A percentile compares a stretch with the other conserved stretches of the same genome.
phyloP scores from a whole-genome alignment of 176 grass and related monocot genomes.

The Hordeum marinum region DNA sequence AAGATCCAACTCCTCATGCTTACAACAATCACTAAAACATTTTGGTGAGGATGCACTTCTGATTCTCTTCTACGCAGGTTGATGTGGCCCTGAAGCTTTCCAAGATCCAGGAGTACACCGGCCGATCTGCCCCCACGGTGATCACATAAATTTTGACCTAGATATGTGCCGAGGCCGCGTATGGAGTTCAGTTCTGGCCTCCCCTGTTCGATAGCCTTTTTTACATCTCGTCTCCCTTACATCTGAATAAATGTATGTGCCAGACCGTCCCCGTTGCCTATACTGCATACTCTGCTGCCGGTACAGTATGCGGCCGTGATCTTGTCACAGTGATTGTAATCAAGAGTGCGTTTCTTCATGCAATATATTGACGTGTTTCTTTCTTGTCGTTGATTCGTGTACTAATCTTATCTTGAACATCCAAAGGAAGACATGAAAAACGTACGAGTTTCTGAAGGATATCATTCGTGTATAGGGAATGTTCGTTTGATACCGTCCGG shows the following conservation, averaged over 20 bases:
- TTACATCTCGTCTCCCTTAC: not conserved
- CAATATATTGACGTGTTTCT: slow-evolving; percentile 15
- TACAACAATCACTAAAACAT: not conserved
- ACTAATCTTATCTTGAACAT: not conserved
- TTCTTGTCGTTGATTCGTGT: not conserved
- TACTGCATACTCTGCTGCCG: slow-evolving; percentile 4
- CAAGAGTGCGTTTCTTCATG: not conserved
- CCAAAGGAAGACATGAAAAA: not conserved
- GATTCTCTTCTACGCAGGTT: slow-evolving; percentile 33
- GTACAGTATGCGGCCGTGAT: slow-evolving; percentile 26
- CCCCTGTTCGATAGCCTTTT: slow-evolving; percentile 24
- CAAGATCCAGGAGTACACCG: slow-evolving; percentile 80
- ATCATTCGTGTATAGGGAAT: not conserved
- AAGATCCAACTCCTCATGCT: not conserved
- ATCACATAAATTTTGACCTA: slow-evolving; percentile 67
- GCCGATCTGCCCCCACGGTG: slow-evolving; percentile 83
- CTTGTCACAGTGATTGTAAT: slow-evolving; percentile 25
- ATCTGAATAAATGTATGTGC: slow-evolving; percentile 38
- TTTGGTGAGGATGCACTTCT: not conserved
- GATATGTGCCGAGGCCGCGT: slow-evolving; percentile 11
- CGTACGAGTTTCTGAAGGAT: not conserved
- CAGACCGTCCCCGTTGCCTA: not conserved
- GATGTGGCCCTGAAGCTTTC: slow-evolving; percentile 80
- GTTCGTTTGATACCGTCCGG: not conserved
- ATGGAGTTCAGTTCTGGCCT: slow-evolving; percentile 7